These are phyloP conservation scores for Pulveroboletus sp. DNA, from an alignment of 768 basidiomycete species.

Conservation along the genomic window DNA sequence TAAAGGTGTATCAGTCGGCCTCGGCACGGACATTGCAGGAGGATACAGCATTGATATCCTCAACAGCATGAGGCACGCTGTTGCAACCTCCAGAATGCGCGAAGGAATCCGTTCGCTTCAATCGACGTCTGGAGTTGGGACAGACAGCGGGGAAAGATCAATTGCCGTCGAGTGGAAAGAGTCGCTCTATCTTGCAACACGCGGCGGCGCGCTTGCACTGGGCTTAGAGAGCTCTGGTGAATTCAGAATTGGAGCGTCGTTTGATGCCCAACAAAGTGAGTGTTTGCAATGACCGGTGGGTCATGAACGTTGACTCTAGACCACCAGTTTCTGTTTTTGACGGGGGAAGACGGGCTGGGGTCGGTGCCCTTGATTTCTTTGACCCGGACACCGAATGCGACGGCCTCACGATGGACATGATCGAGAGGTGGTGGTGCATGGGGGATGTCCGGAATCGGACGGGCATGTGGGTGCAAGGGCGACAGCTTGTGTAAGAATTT, in stretches of 20 bases:
- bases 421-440: conserved; percentile 91
- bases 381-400: conserved; percentile 29
- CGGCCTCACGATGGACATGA: conserved; percentile 42
- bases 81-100: conserved; percentile 64
- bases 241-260: conserved; percentile 58
- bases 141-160: conserved; percentile 2
- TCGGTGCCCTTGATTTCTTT: conserved; percentile 72
- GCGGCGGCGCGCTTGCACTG: conserved; percentile 71
- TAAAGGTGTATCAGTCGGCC: conserved; percentile 62
- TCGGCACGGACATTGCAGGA: conserved; percentile 84
- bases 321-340: conserved; percentile 47
- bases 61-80: conserved; percentile 75
- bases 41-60: conserved; percentile 81
- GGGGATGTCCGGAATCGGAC: conserved; percentile 66
- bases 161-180: conserved; percentile 78
- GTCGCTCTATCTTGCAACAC: conserved; percentile 73
- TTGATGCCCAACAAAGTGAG: conserved; percentile 77
- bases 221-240: conserved; percentile 50
- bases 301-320: background rate
- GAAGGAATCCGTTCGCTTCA: conserved; percentile 45
- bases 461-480: conserved; percentile 76
- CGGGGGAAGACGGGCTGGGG: conserved; percentile 36
- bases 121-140: background rate
- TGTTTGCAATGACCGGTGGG: conserved; percentile 1
- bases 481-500: conserved; percentile 15